A percentile compares a stretch with the other conserved stretches of the same genome.
phyloP scores from a whole-genome alignment of 2,329 filamentous ascomycete species.

The Paraphaeosphaeria minitans region DNA sequence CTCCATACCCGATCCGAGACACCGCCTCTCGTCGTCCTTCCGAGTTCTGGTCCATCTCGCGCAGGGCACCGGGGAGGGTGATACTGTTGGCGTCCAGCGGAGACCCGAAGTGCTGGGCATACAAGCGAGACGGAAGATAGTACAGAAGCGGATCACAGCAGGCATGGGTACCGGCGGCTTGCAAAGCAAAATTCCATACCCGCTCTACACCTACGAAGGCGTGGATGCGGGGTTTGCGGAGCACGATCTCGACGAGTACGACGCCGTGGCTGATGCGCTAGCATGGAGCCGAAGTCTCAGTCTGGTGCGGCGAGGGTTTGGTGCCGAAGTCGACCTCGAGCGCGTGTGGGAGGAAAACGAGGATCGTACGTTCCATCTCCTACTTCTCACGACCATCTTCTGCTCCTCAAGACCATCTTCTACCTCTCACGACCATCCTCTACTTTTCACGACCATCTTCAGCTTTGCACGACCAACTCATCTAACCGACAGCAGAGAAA shows the following conservation, averaged over 20 bases:
- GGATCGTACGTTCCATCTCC: constrained; percentile 32
- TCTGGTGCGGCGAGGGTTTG: constrained; percentile 65
- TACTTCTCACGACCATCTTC: too few species aligned
- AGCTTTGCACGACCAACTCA: too few species aligned
- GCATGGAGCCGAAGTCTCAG: constrained; percentile 71
- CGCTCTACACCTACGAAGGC: constrained; percentile 60
- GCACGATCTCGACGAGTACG: constrained; percentile 69
- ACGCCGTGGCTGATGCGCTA: constrained; percentile 66
- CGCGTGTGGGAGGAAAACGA: constrained; percentile 50
- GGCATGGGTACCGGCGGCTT: constrained; percentile 58
- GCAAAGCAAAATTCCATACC: constrained; percentile 49
- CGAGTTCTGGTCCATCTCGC: constrained; percentile 64
- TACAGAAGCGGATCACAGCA: constrained; percentile 55
- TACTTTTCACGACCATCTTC: too few species aligned
- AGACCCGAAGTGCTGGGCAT: constrained; percentile 59
- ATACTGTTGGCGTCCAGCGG: constrained; percentile 55
- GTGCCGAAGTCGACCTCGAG: constrained; percentile 54
- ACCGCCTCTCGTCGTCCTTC: constrained; percentile 50
- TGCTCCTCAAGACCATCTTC: too few species aligned
- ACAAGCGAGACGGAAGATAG: constrained; percentile 56
- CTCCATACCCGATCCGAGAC: constrained; percentile 58
- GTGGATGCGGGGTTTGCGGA: constrained; percentile 72
- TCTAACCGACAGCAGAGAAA: constrained; percentile 33
- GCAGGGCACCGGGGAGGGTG: constrained; percentile 32
- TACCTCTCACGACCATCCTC: too few species aligned